Base-by-base conservation (phyloP, 768 basidiomycete species). In the Podaxis pistillaris region DNA sequence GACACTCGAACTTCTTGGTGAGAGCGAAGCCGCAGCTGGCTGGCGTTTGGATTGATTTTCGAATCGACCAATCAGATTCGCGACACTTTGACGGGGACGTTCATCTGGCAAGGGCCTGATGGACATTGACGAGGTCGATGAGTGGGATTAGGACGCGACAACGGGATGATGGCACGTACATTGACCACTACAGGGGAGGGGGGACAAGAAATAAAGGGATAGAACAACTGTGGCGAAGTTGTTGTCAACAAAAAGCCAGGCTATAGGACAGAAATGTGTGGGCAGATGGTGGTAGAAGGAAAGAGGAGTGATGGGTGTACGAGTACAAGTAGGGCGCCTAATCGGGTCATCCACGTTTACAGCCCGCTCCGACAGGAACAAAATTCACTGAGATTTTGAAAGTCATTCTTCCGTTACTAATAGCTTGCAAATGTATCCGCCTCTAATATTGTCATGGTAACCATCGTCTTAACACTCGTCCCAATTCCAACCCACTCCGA, bases 41-140 rank as follows among this genome's bases (percentile, higher is more conserved):
- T 76, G 67, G 55, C 86, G 84, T 72, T 91, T 93, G 60, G 81
- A 86, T 76, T 91, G 88, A 68, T 85, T 90, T 74, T 94, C 93
- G 67, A 94, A 94, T 63, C 89, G 84, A 56, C 93, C 93, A 70
- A 94, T 94, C 76, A 94, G 88, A 72, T 93, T 94, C 66, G 93
- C 93, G 53, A 94, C 93, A 69, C 89, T 91, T 72, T 85, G 85
- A 63, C 93, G 89, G 54, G 92, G 91, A 71, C 89, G 85, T 77
- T 94, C 93, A 81, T 94, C 92, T 74, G 93, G 91, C 65, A 93
- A 76, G 60, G 90, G 89, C 92, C 91, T 93, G 70, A 30, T 44
- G 58, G n/a, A n/a, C 46, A 54, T 61, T 8, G 60, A 54, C 58
- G 37, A 54, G 58, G 54, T 40, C 56, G 68, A 63, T 68, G 67